Base-by-base conservation (phyloP, 331 rosid species). In the Stylosanthes scabra region DNA sequence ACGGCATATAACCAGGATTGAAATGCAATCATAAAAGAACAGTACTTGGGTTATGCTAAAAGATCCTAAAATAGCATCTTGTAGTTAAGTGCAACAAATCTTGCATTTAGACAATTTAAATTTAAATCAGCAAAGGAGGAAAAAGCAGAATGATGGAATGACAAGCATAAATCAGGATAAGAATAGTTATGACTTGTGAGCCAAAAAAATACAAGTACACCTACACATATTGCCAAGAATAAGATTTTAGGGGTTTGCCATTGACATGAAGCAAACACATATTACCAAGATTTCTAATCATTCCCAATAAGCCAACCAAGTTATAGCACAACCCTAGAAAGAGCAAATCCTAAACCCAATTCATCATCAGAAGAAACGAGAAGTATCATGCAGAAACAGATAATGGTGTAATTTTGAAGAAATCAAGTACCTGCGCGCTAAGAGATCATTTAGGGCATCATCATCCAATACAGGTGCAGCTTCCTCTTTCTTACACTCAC, bases 401-500 rank as follows among this genome's bases (percentile, higher is more conserved):
- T 46, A 66, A 78, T 12, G 60, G 63, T 39, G 49, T 59, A 73
- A 64, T 15, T 61, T 37, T 50, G 34, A 40, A 70, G 69, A 80
- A 25, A 52, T 5, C 7, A 72, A 41, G 28, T 80, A 92, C 99
- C 99, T 88, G 85, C 99, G 99, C 40, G 99, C 99, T 75, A 95
- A 82, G 76, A 88, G 71, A 82, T 95, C 96, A 87, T 95, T 95
- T 45, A 95, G 81, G 70, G 98, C 89, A 85, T 92, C 99, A 85
- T 95, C 98, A 72, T 87, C 99, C 76, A 95, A 78, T 27, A 95
- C 99, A 75, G 99, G 99, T 31, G 99, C 88, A 78, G 89, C 99
- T 83, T 95, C 99, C 88, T 95, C 99, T 82, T 92, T 95, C 89
- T 95, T 95, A 83, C 88, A 82, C 87, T 95, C 99, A 9, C 99